Conservation (phyloP, 352 stramenopile species). For the Phytopythium boreale region DNA sequence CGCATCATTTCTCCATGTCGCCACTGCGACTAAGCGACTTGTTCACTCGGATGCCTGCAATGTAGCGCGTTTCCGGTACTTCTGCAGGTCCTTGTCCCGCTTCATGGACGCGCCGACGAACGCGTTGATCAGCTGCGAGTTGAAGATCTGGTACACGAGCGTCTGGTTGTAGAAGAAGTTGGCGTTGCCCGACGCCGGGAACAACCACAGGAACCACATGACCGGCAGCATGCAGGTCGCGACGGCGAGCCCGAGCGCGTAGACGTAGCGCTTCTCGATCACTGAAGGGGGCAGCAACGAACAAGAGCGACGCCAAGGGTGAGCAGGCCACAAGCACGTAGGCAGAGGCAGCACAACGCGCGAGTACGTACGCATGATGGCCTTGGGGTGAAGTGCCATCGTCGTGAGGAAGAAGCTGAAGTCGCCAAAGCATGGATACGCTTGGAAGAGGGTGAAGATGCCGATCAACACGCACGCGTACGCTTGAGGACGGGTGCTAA, state of each 20-base stretch:
- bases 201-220: conserved; percentile 89
- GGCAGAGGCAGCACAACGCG: not conserved
- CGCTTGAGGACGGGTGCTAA: conserved; percentile 64
- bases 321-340: not conserved
- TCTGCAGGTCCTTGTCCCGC: conserved; percentile 76
- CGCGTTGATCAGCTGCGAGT: conserved; percentile 67
- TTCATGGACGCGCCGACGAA: conserved; percentile 83
- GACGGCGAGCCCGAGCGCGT: conserved; percentile 60
- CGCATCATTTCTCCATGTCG: not conserved
- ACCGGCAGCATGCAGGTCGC: conserved; percentile 76
- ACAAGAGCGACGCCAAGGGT: not conserved
- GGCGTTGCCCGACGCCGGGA: conserved; percentile 79
- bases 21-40: not conserved
- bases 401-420: conserved; percentile 76
- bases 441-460: conserved; percentile 79
- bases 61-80: conserved; percentile 28
- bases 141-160: conserved; percentile 85
- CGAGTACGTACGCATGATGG: conserved; percentile 56
- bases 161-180: conserved; percentile 91
- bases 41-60: conserved; percentile 1
- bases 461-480: conserved; percentile 63
- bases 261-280: conserved; percentile 77
- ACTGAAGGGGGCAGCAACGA: conserved; percentile 23
- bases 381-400: conserved; percentile 71
- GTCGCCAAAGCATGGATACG: conserved; percentile 74